Conservation (phyloP, 345 rosid genomes). For the Eucalyptus victrix region DNA sequence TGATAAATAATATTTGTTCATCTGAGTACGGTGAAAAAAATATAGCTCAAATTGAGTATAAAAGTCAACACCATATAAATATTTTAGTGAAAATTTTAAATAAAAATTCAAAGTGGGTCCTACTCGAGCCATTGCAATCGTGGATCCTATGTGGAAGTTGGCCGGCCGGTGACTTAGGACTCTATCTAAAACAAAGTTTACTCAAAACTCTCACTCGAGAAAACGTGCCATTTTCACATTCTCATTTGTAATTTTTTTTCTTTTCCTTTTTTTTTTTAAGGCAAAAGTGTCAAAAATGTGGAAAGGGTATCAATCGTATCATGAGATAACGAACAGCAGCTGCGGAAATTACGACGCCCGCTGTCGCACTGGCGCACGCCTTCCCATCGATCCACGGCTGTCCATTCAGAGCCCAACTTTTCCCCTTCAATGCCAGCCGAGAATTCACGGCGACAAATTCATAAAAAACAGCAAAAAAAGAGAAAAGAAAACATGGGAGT, state of each 20-base stretch:
- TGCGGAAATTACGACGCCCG: not conserved
- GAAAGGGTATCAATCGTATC: not conserved
- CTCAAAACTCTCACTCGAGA: not conserved
- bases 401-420: not conserved
- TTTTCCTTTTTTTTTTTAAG: not conserved
- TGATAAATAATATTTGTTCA: not conserved
- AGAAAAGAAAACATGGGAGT: too few relatives aligned
- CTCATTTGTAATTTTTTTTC: not conserved
- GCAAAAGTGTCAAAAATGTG: not conserved
- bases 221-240: not conserved
- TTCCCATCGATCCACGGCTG: not conserved
- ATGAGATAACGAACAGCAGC: not conserved
- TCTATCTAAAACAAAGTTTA: not conserved
- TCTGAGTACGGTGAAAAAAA: accelerated
- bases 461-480: not conserved
- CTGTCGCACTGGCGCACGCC: not conserved
- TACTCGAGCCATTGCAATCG: not conserved
- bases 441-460: not conserved
- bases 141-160: not conserved
- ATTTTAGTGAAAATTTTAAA: not conserved
- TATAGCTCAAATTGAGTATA: not conserved
- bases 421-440: not conserved
- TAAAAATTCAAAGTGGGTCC: not conserved
- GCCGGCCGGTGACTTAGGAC: not conserved
- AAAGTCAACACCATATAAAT: not conserved